These are phyloP conservation scores for Staphylotrichum longicolle DNA, from an alignment of 495 filamentous ascomycete genomes.

Conservation along the genomic window DNA sequence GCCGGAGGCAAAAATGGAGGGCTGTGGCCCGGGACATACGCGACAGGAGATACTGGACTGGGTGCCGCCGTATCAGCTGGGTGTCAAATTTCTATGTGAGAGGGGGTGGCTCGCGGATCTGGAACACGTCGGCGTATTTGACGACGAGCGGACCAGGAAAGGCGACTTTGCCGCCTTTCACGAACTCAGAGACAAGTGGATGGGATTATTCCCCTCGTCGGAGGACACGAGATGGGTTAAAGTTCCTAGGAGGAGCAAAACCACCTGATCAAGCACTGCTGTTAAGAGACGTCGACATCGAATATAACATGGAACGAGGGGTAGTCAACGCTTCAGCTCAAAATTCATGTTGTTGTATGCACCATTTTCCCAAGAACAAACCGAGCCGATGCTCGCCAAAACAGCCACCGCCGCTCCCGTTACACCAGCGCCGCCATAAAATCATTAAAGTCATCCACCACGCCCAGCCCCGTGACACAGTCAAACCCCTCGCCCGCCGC, in stretches of 20 bases:
- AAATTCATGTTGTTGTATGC: no score
- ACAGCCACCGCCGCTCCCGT: background rate
- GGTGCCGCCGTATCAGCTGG: background rate
- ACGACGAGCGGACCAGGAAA: background rate
- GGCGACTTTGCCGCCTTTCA: background rate
- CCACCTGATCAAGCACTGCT: no score
- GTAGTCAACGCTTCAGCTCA: no score
- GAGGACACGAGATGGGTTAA: no score
- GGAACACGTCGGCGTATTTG: background rate
- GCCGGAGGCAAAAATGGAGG: no score
- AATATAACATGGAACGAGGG: no score
- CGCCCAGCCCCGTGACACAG: constrained; percentile 41
- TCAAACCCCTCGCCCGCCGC: constrained; percentile 38
- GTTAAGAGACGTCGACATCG: no score
- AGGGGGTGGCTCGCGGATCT: background rate
- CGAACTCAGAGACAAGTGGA: background rate
- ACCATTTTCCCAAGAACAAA: no score
- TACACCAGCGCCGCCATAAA: constrained; percentile 31
- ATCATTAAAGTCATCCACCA: constrained; percentile 37
- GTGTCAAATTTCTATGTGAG: background rate
- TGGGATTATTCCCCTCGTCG: background rate
- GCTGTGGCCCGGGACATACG: background rate
- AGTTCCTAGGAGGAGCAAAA: no score
- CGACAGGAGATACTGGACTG: background rate
- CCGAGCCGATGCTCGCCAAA: no score